These are phyloP conservation scores for Colletotrichum australisinense DNA, from an alignment of 2,329 filamentous ascomycete genomes.

Conservation along the genomic window DNA sequence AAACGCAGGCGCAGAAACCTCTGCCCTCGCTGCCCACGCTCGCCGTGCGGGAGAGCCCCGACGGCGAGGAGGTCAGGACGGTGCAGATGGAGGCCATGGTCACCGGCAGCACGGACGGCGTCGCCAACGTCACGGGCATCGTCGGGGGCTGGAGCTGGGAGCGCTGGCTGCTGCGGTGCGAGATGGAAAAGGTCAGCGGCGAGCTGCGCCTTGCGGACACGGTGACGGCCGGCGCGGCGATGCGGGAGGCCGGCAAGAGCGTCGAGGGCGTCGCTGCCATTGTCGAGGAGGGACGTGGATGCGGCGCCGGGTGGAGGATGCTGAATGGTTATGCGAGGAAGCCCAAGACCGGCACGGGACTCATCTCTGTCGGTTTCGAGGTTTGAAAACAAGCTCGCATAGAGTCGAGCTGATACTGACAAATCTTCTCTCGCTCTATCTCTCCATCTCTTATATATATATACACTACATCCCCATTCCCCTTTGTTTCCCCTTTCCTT, in stretches of 20 bases:
- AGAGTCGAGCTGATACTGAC: not conserved
- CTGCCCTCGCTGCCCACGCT: slow-evolving; percentile 28
- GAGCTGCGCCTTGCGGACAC: slow-evolving; percentile 68
- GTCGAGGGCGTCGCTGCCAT: slow-evolving; percentile 70
- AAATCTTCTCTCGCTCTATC: not conserved
- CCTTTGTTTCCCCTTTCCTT: not conserved
- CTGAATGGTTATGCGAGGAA: slow-evolving; percentile 74
- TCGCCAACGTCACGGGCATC: slow-evolving; percentile 81
- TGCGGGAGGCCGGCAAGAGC: slow-evolving; percentile 68
- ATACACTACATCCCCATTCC: not conserved
- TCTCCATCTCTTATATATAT: not conserved
- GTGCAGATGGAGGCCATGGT: slow-evolving; percentile 72
- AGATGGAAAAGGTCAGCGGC: slow-evolving; percentile 82
- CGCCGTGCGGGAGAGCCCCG: slow-evolving; percentile 46
- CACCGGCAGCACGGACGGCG: slow-evolving; percentile 72
- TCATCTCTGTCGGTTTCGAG: slow-evolving; percentile 44
- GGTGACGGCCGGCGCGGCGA: slow-evolving; percentile 60
- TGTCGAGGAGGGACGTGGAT: slow-evolving; percentile 71
- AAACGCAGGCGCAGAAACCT: slow-evolving; percentile 38
- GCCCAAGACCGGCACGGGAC: slow-evolving; percentile 55
- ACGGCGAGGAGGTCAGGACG: slow-evolving; percentile 55
- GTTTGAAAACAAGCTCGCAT: not conserved
- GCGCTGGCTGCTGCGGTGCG: slow-evolving; percentile 91
- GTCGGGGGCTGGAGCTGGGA: slow-evolving; percentile 94
- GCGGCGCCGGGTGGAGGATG: slow-evolving; percentile 70